Conservation (phyloP, 306 rosid species). For the Cyamopsis tetragonoloba region DNA sequence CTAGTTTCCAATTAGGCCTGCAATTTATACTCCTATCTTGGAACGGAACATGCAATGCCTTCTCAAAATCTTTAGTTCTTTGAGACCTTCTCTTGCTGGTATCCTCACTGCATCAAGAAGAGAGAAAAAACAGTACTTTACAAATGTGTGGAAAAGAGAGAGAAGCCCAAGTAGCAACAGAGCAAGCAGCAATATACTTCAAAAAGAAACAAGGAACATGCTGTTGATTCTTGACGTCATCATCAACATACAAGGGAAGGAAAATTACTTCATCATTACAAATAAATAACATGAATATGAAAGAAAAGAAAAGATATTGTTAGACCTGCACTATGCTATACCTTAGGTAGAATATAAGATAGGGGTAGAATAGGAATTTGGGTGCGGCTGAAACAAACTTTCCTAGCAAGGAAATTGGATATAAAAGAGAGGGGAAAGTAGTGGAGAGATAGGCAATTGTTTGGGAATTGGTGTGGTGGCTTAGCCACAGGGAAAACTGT, state of each 20-base stretch:
- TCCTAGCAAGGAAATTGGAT: too few species aligned
- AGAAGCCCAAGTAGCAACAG: slow-evolving; percentile 16
- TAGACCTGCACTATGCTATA: too few species aligned
- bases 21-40: slow-evolving; percentile 50
- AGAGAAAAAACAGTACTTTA: neutral
- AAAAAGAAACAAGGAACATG: neutral
- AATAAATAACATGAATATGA: neutral
- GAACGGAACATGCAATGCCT: slow-evolving; percentile 32
- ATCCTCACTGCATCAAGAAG: slow-evolving; percentile 64
- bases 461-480: too few species aligned
- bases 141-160: neutral
- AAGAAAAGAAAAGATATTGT: neutral
- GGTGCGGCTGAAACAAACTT: too few species aligned
- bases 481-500: too few species aligned
- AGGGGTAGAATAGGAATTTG: too few species aligned
- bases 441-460: too few species aligned
- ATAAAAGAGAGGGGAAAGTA: too few species aligned
- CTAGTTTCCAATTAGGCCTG: slow-evolving; percentile 62
- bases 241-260: neutral
- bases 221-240: neutral
- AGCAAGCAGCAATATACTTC: neutral
- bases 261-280: neutral
- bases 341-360: too few species aligned
- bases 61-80: slow-evolving; percentile 60
- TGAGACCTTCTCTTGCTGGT: slow-evolving; percentile 60